Conservation (phyloP, 202 grass and related monocot genomes). For the Hordeum pubiflorum region DNA sequence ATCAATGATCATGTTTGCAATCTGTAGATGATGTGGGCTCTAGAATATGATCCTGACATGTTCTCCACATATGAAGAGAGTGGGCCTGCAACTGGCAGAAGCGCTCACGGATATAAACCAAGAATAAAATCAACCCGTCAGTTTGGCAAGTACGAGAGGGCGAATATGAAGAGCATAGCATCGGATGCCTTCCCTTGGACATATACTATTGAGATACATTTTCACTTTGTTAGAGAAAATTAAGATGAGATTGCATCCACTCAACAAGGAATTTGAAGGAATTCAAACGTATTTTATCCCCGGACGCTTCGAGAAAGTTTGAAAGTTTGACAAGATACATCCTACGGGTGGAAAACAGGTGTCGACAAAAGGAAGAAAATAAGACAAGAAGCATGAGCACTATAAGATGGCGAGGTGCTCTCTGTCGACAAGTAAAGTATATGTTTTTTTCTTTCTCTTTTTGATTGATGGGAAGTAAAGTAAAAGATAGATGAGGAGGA, state of each 20-base stretch:
- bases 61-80: constrained; percentile 46
- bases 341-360: background rate
- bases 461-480: background rate
- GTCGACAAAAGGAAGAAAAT: too few species aligned
- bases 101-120: constrained; percentile 36
- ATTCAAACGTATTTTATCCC: too few species aligned
- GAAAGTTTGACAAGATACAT: background rate
- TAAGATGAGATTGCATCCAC: too few species aligned
- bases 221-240: too few species aligned
- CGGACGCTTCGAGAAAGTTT: background rate
- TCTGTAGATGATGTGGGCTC: constrained; percentile 94
- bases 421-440: background rate
- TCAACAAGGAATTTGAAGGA: too few species aligned
- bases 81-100: constrained; percentile 24
- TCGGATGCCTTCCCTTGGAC: too few species aligned
- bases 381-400: background rate
- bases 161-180: constrained; percentile 55
- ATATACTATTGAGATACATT: too few species aligned
- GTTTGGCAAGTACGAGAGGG: constrained; percentile 77
- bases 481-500: background rate
- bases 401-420: too few species aligned
- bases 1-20: constrained; percentile 1
- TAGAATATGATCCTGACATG: constrained; percentile 87
- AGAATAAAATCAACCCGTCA: constrained; percentile 65
- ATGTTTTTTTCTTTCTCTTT: background rate